Percentiles rank a stretch among this genome's conserved stretches.
These are phyloP conservation scores for Scalesia atractyloides DNA, from an alignment of 129 eudicot genomes.

Conservation along the genomic window DNA sequence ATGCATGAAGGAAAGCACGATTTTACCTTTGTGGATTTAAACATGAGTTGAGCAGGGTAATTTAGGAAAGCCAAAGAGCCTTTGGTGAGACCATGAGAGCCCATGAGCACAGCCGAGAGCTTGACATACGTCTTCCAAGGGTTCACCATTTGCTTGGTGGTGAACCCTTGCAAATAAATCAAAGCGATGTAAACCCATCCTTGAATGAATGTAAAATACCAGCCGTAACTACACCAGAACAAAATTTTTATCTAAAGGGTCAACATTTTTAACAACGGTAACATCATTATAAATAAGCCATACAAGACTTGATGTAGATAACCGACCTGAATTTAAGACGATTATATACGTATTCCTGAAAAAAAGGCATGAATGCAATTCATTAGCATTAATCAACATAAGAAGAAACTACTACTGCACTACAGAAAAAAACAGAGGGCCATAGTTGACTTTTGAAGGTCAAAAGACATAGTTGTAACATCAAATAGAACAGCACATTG, in stretches of 20 bases:
- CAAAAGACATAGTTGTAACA: conserved; percentile 6
- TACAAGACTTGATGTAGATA: conserved; percentile 2
- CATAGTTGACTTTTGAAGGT: neutral
- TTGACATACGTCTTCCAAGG: conserved; percentile 93
- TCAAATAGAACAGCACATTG: neutral
- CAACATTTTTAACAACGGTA: conserved; percentile 3
- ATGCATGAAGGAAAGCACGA: conserved; percentile 14
- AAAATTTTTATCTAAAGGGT: neutral
- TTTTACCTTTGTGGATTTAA: conserved; percentile 89
- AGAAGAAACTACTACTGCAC: conserved; percentile 7
- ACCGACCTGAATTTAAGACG: conserved; percentile 77
- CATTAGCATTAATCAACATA: conserved; percentile 15
- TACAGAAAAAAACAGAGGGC: neutral
- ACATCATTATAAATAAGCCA: neutral
- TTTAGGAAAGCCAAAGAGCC: conserved; percentile 87
- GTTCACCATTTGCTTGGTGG: conserved; percentile 92
- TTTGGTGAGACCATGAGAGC: conserved; percentile 92
- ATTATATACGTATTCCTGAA: conserved; percentile 90
- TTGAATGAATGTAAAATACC: conserved; percentile 91
- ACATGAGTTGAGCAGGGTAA: conserved; percentile 94
- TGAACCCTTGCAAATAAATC: conserved; percentile 83
- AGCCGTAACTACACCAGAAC: conserved; percentile 62
- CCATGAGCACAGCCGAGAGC: conserved; percentile 90
- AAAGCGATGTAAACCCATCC: conserved; percentile 78
- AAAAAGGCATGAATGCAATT: neutral